Base-by-base conservation (phyloP, 768 basidiomycete species). In the Boletus subcaerulescens region DNA sequence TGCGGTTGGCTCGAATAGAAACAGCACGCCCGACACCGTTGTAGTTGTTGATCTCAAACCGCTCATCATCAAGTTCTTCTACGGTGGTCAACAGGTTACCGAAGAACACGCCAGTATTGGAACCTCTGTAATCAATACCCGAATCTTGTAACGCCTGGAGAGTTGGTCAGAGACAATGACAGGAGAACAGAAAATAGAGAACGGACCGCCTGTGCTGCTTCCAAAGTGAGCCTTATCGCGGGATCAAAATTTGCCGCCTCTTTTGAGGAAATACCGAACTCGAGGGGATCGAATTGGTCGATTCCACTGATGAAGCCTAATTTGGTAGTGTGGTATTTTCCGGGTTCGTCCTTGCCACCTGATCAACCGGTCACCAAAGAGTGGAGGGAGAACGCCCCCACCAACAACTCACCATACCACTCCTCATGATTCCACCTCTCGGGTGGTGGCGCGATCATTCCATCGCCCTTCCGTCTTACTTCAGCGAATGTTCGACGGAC, bases 51-150 rank as follows among this genome's bases (percentile, higher is more conserved):
- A 70, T 58, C 42, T 69, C 68, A 44, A 56, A 47, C 17, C 67
- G 63, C 9, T 66, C 67, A 31, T 71, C 68, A 38, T 65, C 61
- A 8, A 69, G 61, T 56, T 69, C 68, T 18, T 65, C 60, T 17
- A 57, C 58, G 12, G 68, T 69, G 2, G 61, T 64, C 53, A 65
- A 60, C 24, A 71, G 22, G 51, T 67, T 68, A 3, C 77, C 71
- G 11, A 71, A 73, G 57, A 70, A 81, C 48, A 72, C 73, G 1
- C 77, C 77, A 26, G 80, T 73, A 13, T 73, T 74, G 24, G 68
- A 67, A 18, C 70, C 71, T 47, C 79, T 68, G 54, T 74, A 79
- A 56, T 79, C 71, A 39, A 80, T 74, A 8, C 78, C 79, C 2
- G 79, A 77, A 58, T 81, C 79, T 44, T 75, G 69, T 17, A 81